Percentiles rank a stretch among this genome's conserved stretches.
Conservation (phyloP, 1,139 yeast genomes). For the Saccharomyces pastorianus region DNA sequence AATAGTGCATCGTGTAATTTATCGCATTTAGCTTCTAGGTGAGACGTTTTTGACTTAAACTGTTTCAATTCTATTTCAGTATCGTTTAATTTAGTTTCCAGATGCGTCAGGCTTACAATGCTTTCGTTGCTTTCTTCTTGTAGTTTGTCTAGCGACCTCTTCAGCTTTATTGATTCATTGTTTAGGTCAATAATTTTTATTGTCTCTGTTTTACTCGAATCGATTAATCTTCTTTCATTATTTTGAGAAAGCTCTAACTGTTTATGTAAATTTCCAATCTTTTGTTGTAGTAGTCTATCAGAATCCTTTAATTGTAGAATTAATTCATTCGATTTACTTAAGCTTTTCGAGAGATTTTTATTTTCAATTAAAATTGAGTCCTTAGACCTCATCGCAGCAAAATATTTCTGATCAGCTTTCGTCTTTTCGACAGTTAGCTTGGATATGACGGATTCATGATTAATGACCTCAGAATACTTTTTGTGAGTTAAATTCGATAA, state of each 20-base stretch:
- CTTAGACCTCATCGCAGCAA: conserved; percentile 86
- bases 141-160: conserved; percentile 13
- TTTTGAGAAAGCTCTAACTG: conserved; percentile 27
- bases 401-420: conserved; percentile 92
- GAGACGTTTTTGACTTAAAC: conserved; percentile 23
- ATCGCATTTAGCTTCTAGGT: conserved; percentile 28
- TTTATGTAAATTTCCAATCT: conserved; percentile 41
- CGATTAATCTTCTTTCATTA: conserved; percentile 27
- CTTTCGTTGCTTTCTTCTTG: conserved; percentile 18
- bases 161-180: conserved; percentile 19
- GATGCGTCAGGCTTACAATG: conserved; percentile 15
- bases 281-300: conserved; percentile 45
- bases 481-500: conserved; percentile 46
- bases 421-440: conserved; percentile 74
- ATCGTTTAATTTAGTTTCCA: conserved; percentile 18
- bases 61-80: conserved; percentile 9
- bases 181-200: conserved; percentile 26
- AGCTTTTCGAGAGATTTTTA: conserved; percentile 57
- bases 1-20: conserved; percentile 19
- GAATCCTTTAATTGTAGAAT: conserved; percentile 55
- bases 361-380: conserved; percentile 69
- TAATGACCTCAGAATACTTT: conserved; percentile 49
- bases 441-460: conserved; percentile 60
- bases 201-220: conserved; percentile 24
- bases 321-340: conserved; percentile 63